Evolutionary conservation across 73 alveolate genomes (phyloP), one percentile per base, ranked within the genome.

Genomic region (Halteria grandinella): DNA sequence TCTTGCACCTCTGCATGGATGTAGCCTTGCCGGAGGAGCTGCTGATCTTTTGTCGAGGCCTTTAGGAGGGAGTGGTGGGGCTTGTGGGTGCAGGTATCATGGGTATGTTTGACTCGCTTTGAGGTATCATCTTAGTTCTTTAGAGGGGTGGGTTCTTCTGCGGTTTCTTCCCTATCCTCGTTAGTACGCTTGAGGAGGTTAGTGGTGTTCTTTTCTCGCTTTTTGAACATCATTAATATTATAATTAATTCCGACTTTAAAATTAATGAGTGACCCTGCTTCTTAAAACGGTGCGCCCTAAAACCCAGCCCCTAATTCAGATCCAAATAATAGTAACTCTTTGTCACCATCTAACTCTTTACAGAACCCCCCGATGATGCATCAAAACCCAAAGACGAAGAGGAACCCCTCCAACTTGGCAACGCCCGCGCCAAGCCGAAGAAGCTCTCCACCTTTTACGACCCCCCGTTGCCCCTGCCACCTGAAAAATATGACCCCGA

Each of bases 391-490:
- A n/a, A n/a, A n/a, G n/a, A n/a, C n/a, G n/a, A n/a, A n/a, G n/a
- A n/a, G n/a, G n/a, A n/a, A n/a, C n/a, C n/a, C n/a, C n/a, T n/a
- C n/a, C n/a, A n/a, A n/a, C n/a, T n/a, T n/a, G n/a, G n/a, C n/a
- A n/a, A n/a, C n/a, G n/a, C n/a, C n/a, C n/a, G n/a, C n/a, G n/a
- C n/a, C n/a, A n/a, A n/a, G n/a, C n/a, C n/a, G n/a, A n/a, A n/a
- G n/a, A n/a, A n/a, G n/a, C n/a, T n/a, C n/a, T n/a, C n/a, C n/a
- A n/a, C n/a, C n/a, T n/a, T n/a, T n/a, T n/a, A n/a, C n/a, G 85
- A 69, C 27, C 90, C 90, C 0, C 90, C 90, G 1, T n/a, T 41
- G 29, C 69, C 69, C 18, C 5, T 23, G 28, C 50, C 58, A 0
- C 2, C 49, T 23, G 54, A 50, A 5, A 54, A 73, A 41, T 41